A percentile compares a stretch with the other conserved stretches of the same genome.
Conservation (phyloP, 768 basidiomycete species). For the Dictyophora rubrovolvata region DNA sequence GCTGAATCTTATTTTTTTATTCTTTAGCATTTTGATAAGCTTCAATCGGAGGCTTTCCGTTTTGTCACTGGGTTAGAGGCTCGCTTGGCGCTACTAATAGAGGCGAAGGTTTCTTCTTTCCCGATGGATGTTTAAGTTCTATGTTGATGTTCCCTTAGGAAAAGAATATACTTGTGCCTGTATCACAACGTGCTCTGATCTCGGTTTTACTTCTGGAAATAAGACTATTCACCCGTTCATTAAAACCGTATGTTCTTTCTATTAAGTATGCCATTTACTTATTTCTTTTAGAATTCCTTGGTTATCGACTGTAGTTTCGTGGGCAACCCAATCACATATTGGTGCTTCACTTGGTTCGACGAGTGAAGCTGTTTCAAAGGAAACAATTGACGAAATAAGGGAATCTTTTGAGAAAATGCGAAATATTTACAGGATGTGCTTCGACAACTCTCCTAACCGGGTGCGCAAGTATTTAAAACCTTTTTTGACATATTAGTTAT, state of each 20-base stretch:
- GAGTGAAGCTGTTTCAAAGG: conserved; percentile 25
- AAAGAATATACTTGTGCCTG: conserved; percentile 35
- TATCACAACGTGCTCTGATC: conserved; percentile 50
- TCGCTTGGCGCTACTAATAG: conserved; percentile 43
- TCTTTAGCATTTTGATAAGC: conserved; percentile 4
- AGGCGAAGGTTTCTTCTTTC: conserved; percentile 36
- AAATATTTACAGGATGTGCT: conserved; percentile 41
- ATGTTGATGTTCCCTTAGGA: conserved; percentile 33
- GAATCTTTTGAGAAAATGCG: conserved; percentile 34
- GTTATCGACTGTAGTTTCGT: conserved; percentile 8
- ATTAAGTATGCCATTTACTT: conserved; percentile 29
- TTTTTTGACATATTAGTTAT: background rate
- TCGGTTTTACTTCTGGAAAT: conserved; percentile 55
- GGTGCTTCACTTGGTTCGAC: background rate
- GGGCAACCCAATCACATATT: background rate
- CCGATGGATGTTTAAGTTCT: conserved; percentile 6
- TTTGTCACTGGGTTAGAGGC: conserved; percentile 51
- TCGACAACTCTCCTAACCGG: conserved; percentile 34
- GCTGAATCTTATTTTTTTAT: background rate
- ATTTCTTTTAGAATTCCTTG: conserved; percentile 18
- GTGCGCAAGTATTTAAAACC: conserved; percentile 21
- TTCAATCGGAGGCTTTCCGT: conserved; percentile 9
- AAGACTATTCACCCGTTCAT: conserved; percentile 48
- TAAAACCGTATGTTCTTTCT: conserved; percentile 38
- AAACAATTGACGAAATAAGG: conserved; percentile 34